Conservation (phyloP, 2,329 filamentous ascomycete species). For the Xylariaceae sp. region DNA sequence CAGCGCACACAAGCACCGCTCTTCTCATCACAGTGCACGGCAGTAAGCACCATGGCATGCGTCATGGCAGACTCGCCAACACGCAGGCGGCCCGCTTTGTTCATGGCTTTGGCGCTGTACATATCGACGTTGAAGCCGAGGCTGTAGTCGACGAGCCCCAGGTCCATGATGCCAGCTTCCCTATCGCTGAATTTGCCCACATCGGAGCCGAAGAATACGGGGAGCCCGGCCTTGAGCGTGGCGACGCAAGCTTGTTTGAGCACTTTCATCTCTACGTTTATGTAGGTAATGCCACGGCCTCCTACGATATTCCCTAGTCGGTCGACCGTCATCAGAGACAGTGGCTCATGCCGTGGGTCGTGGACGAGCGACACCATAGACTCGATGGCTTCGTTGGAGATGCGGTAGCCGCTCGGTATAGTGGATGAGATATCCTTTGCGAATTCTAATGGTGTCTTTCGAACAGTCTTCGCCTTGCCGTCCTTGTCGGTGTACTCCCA, state of each 20-base stretch:
- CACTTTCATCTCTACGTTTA: constrained; percentile 71
- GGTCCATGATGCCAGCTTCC: constrained; percentile 72
- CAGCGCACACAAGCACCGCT: constrained; percentile 65
- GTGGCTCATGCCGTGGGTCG: constrained; percentile 74
- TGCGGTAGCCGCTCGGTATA: constrained; percentile 38
- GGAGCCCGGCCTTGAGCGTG: constrained; percentile 74
- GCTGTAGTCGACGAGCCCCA: constrained; percentile 70
- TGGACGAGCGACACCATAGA: constrained; percentile 78
- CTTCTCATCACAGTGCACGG: constrained; percentile 69
- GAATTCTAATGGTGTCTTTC: constrained; percentile 66
- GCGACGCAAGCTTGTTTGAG: constrained; percentile 71
- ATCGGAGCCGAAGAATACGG: constrained; percentile 86
- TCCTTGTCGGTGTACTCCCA: constrained; percentile 76
- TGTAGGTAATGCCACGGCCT: constrained; percentile 70
- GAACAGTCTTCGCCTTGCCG: constrained; percentile 59
- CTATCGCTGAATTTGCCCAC: constrained; percentile 77
- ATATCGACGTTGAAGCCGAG: constrained; percentile 78
- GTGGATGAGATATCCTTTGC: constrained; percentile 62
- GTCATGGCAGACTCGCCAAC: constrained; percentile 81
- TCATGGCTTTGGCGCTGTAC: constrained; percentile 53
- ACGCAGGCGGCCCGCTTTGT: constrained; percentile 69
- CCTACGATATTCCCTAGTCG: constrained; percentile 79
- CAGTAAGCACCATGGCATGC: constrained; percentile 88
- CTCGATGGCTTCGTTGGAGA: constrained; percentile 59
- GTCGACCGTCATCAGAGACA: constrained; percentile 69